Conservation (phyloP, 176 grass and related monocot species). For the Eleusine coracana region DNA sequence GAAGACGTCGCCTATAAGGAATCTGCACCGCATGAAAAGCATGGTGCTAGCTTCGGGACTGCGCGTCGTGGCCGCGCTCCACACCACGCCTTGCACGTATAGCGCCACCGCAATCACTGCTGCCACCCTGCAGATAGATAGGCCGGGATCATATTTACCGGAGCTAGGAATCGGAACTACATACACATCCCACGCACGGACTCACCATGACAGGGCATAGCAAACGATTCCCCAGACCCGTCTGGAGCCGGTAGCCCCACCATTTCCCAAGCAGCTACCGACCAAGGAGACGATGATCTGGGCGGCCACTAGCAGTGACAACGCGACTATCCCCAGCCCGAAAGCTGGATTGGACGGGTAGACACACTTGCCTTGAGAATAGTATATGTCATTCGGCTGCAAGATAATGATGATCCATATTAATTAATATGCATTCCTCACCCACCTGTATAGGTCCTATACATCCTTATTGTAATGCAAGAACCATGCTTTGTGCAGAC, state of each 20-base stretch:
- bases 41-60: not conserved
- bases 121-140: not conserved
- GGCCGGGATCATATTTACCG: not conserved
- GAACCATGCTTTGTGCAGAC: not conserved
- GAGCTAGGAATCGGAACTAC: too few species aligned
- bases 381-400: slow-evolving; percentile 6
- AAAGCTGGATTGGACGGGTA: slow-evolving; percentile 22
- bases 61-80: slow-evolving; percentile 23
- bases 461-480: not conserved
- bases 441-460: not conserved
- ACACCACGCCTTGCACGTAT: not conserved
- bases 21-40: not conserved
- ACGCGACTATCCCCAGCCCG: not conserved
- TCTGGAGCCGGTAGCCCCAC: not conserved
- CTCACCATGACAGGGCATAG: slow-evolving; percentile 17
- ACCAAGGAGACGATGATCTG: not conserved
- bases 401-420: not conserved
- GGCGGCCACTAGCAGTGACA: not conserved
- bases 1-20: not conserved
- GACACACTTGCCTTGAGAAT: not conserved
- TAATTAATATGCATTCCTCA: not conserved
- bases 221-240: not conserved
- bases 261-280: not conserved
- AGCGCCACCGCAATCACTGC: not conserved
- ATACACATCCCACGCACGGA: too few species aligned